These are phyloP conservation scores for Candida morakotiae DNA, from an alignment of 805 yeast species.

Conservation along the genomic window DNA sequence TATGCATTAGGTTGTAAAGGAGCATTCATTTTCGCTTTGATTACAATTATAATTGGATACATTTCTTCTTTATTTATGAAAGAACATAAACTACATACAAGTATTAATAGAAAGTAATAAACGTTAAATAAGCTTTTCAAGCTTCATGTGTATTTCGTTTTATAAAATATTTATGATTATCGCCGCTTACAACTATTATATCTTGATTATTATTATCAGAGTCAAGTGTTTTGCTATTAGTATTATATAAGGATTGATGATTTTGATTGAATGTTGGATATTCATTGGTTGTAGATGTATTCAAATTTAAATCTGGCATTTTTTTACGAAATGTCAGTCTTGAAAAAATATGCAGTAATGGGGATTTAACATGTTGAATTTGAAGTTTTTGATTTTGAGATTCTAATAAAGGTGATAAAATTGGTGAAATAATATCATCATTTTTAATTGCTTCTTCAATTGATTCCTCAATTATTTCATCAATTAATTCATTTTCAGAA, in stretches of 20 bases:
- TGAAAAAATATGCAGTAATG: neutral
- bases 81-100: constrained; percentile 56
- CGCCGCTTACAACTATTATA: constrained; percentile 15
- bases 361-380: neutral
- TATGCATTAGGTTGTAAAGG: constrained; percentile 52
- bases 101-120: constrained; percentile 39
- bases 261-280: too few relatives aligned
- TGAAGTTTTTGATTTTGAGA: constrained; percentile 6
- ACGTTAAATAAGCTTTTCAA: neutral
- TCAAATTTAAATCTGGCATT: constrained; percentile 15
- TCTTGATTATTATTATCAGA: constrained; percentile 7
- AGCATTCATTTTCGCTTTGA: constrained; percentile 48
- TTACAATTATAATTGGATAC: constrained; percentile 37
- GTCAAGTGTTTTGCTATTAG: too few relatives aligned
- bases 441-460: constrained; percentile 43
- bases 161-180: constrained; percentile 19
- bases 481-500: constrained; percentile 42
- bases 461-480: constrained; percentile 45
- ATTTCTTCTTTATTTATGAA: constrained; percentile 44
- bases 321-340: constrained; percentile 1
- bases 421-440: constrained; percentile 44
- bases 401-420: constrained; percentile 41
- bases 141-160: neutral
- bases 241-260: too few relatives aligned
- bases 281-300: too few relatives aligned